Evolutionary conservation across 345 rosid genomes (phyloP).

Genomic region (Acer saccharum): DNA sequence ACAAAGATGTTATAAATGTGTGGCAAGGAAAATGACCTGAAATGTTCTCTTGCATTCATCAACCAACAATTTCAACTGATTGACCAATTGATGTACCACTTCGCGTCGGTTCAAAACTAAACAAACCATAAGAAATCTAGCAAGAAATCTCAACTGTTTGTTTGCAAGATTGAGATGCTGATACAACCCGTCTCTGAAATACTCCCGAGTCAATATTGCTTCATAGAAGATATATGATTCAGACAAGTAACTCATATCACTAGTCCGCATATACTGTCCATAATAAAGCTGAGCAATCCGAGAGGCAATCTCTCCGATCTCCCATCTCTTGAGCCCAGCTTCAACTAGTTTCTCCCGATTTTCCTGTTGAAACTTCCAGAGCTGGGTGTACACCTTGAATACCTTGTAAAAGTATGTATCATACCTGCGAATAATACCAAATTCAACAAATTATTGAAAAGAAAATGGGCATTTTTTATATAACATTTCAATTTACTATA

Average conservation of each 20-base stretch:
- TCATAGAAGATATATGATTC: constrained; percentile 89
- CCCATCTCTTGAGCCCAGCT: constrained; percentile 94
- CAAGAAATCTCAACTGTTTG: constrained; percentile 89
- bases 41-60: constrained; percentile 93
- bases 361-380: constrained; percentile 98
- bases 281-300: constrained; percentile 93
- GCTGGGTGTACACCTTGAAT: constrained; percentile 90
- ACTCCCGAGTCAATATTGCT: constrained; percentile 82
- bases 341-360: constrained; percentile 90
- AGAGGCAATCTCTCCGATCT: constrained; percentile 96
- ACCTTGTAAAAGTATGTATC: constrained; percentile 94
- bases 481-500: neutral
- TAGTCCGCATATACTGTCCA: constrained; percentile 92
- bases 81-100: constrained; percentile 80
- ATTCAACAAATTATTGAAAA: neutral
- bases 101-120: constrained; percentile 80
- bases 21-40: constrained; percentile 51
- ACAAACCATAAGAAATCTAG: constrained; percentile 91
- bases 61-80: constrained; percentile 72
- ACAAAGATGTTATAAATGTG: neutral
- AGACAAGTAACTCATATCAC: constrained; percentile 75
- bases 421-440: constrained; percentile 49
- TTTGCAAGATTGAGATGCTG: constrained; percentile 85
- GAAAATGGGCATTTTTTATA: neutral
- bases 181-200: constrained; percentile 80